phyloP scores from a whole-genome alignment of 352 stramenopile genomes.

The Globisporangium splendens region DNA sequence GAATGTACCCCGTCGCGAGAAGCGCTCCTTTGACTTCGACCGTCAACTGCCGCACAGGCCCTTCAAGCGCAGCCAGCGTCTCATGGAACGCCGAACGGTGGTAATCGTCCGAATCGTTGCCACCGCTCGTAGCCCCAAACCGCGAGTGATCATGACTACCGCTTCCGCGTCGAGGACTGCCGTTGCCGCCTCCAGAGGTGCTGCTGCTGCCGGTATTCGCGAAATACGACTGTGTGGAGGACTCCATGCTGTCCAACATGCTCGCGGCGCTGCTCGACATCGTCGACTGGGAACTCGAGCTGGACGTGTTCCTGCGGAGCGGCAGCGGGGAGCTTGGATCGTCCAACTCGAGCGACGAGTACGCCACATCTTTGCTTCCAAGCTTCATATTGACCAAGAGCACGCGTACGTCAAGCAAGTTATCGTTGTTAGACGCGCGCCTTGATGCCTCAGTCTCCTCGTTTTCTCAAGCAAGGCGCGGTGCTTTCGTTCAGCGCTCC shows the following conservation, averaged over 20 bases:
- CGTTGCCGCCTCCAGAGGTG: background rate
- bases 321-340: conserved; percentile 33
- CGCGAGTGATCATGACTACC: background rate
- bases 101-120: background rate
- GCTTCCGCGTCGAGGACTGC: background rate
- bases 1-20: conserved; percentile 65
- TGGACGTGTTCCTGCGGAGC: conserved; percentile 26
- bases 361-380: conserved; percentile 67
- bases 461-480: too few species aligned
- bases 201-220: background rate
- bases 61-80: conserved; percentile 53
- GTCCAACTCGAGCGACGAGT: conserved; percentile 73
- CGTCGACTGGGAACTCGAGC: conserved; percentile 42
- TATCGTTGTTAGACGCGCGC: too few species aligned
- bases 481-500: background rate
- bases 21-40: conserved; percentile 83
- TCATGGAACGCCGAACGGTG: conserved; percentile 25
- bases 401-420: too few species aligned
- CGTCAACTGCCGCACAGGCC: conserved; percentile 64
- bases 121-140: background rate
- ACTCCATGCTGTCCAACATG: conserved; percentile 12
- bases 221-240: background rate
- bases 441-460: background rate
- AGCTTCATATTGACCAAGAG: conserved; percentile 45
- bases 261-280: conserved; percentile 16